Base-by-base conservation (phyloP, 2,329 filamentous ascomycete species). In the Fusarium solani-melongenae region DNA sequence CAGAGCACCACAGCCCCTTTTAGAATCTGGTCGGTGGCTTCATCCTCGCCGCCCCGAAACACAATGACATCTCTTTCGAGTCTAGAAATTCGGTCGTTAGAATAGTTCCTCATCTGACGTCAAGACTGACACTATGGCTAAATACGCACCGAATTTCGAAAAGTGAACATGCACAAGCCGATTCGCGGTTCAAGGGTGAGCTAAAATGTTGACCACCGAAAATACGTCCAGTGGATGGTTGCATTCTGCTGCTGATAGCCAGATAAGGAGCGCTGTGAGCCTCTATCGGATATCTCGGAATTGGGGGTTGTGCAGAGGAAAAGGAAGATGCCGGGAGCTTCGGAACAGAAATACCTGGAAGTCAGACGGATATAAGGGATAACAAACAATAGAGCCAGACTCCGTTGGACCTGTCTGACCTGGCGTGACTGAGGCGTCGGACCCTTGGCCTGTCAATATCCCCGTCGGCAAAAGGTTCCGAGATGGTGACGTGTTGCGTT, bases 61-160 rank as follows among this genome's bases (percentile, higher is more conserved):
- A 96, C 91, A 64, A 96, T 88, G 67, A 94, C 92, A 76, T 94
- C 92, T 76, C 92, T 91, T 56, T 95, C 92, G 62, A 95, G 88
- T 61, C 93, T 95, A 77, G 11, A 6, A 11, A 27, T 27, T 4
- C 4, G 4, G 22, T 5, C 7, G 34, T 72, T 44, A 70, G 63
- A 22, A n/a, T 34, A 9, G 2, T 24, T 7, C n/a, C 6, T 11
- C n/a, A 5, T 3, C 2, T 4, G 10, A 39, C 56, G 11, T 31
- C n/a, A 11, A 20, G 12, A 20, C 49, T n/a, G 49, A 24, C 29
- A 66, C 17, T 24, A 10, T n/a, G 3, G 0, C 49, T 2, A 29
- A 27, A 1, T 10, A 76, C 84, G 71, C 79, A 89, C 88, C 88
- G 84, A 69, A 90, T 88, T 71, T 90, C 88, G 75, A 90, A 90